Conservation (phyloP, 1,139 yeast species). For the Magnusiomyces tetraspermus region DNA sequence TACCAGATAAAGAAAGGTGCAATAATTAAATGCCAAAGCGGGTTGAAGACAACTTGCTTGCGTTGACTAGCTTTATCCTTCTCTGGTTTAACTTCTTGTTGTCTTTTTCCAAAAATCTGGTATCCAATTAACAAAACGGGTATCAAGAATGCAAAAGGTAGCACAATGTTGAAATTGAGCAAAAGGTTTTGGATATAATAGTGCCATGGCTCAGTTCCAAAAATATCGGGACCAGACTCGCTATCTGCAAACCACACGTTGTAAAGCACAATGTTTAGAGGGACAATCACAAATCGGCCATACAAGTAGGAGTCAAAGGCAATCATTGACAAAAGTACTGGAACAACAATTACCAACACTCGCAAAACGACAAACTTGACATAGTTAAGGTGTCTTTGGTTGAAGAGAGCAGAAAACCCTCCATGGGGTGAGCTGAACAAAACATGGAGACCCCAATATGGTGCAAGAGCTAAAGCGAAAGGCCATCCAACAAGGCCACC, state of each 20-base stretch:
- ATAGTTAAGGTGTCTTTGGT: constrained; percentile 3
- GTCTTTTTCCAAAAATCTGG: constrained; percentile 10
- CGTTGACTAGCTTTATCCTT: no score
- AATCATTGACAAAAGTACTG: constrained; percentile 28
- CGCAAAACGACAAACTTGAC: constrained; percentile 5
- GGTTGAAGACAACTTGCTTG: no score
- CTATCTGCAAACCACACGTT: constrained; percentile 69
- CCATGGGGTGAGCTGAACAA: constrained; percentile 1
- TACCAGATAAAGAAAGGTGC: constrained; percentile 54
- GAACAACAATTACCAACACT: constrained; percentile 12
- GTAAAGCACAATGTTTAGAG: constrained; percentile 72
- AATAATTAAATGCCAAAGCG: constrained; percentile 12
- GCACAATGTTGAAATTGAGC: constrained; percentile 60
- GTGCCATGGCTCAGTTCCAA: constrained; percentile 77
- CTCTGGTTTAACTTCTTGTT: constrained; percentile 1
- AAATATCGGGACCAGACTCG: constrained; percentile 72
- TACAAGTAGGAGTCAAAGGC: constrained; percentile 58
- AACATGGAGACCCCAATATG: constrained; percentile 12
- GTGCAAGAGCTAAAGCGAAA: constrained; percentile 56
- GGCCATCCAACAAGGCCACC: constrained; percentile 93
- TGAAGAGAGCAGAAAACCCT: not conserved
- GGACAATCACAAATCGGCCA: constrained; percentile 55
- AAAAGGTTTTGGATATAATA: constrained; percentile 63
- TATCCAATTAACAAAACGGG: constrained; percentile 20
- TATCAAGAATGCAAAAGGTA: constrained; percentile 41